These are phyloP conservation scores for Ceratocystis ficicola DNA, from an alignment of 2,329 filamentous ascomycete genomes.

Conservation along the genomic window DNA sequence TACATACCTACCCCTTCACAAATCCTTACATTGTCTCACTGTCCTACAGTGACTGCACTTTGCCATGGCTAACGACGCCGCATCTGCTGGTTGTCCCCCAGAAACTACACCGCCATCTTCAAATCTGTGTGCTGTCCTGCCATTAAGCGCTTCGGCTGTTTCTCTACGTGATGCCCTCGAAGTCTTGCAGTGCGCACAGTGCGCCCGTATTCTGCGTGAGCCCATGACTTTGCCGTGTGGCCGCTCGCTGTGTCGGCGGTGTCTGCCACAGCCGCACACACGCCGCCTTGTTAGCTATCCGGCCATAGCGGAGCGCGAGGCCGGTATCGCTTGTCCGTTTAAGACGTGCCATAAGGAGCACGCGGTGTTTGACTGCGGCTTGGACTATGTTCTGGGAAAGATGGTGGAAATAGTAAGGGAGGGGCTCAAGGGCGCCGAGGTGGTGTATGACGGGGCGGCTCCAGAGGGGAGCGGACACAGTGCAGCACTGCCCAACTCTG, in stretches of 20 bases:
- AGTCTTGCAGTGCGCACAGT: constrained; percentile 64
- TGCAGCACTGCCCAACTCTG: background rate
- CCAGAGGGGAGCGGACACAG: background rate
- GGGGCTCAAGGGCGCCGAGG: constrained; percentile 37
- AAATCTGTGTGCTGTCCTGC: background rate
- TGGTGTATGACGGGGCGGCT: background rate
- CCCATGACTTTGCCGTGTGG: constrained; percentile 75
- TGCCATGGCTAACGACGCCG: background rate
- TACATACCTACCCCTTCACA: background rate
- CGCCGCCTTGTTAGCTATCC: constrained; percentile 69
- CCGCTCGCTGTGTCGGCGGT: constrained; percentile 60
- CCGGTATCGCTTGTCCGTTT: constrained; percentile 66
- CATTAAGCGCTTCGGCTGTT: background rate
- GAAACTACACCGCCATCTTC: constrained; percentile 3
- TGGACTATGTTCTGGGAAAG: constrained; percentile 66
- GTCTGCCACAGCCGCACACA: constrained; percentile 54
- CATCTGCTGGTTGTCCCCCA: background rate
- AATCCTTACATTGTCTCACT: background rate
- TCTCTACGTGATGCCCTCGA: constrained; percentile 12
- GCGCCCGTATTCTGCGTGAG: constrained; percentile 53
- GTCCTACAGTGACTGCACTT: background rate
- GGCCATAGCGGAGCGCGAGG: constrained; percentile 49
- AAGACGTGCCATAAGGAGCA: constrained; percentile 56
- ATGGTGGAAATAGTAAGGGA: constrained; percentile 48
- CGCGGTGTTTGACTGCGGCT: constrained; percentile 60